These are phyloP conservation scores for Acmispon strigosus DNA, from an alignment of 306 rosid species.

Conservation along the genomic window DNA sequence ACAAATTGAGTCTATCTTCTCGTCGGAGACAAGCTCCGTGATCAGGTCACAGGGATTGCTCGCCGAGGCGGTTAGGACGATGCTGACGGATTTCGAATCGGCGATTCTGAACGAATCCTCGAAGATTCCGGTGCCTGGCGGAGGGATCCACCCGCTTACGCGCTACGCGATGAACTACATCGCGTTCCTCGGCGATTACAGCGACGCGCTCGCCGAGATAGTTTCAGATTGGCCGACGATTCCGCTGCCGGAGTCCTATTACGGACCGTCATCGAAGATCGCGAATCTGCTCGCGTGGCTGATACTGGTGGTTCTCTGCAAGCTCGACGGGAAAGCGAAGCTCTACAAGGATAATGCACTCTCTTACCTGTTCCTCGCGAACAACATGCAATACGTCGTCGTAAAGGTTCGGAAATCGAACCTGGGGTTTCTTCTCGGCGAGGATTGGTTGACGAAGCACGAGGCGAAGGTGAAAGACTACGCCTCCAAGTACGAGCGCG, in stretches of 20 bases:
- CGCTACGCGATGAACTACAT: conserved; percentile 91
- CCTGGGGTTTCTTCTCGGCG: conserved; percentile 48
- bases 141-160: conserved; percentile 83
- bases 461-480: conserved; percentile 68
- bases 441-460: conserved; percentile 53
- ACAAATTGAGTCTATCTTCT: conserved; percentile 54
- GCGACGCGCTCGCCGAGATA: conserved; percentile 39
- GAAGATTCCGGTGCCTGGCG: conserved; percentile 53
- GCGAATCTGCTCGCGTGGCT: conserved; percentile 59
- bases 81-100: conserved; percentile 55
- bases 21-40: conserved; percentile 40
- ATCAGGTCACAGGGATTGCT: conserved; percentile 46
- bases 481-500: conserved; percentile 57
- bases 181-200: conserved; percentile 55
- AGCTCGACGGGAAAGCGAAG: conserved; percentile 65
- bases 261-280: conserved; percentile 27
- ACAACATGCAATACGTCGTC: conserved; percentile 82
- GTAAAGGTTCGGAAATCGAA: conserved; percentile 51
- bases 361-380: conserved; percentile 82
- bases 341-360: conserved; percentile 65
- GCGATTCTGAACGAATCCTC: conserved; percentile 69
- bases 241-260: conserved; percentile 68
- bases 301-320: conserved; percentile 67
- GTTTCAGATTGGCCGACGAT: conserved; percentile 53
- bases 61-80: conserved; percentile 37